Evolutionary conservation across 768 basidiomycete species (phyloP).

Genomic region (Leccinum disarticulatum): DNA sequence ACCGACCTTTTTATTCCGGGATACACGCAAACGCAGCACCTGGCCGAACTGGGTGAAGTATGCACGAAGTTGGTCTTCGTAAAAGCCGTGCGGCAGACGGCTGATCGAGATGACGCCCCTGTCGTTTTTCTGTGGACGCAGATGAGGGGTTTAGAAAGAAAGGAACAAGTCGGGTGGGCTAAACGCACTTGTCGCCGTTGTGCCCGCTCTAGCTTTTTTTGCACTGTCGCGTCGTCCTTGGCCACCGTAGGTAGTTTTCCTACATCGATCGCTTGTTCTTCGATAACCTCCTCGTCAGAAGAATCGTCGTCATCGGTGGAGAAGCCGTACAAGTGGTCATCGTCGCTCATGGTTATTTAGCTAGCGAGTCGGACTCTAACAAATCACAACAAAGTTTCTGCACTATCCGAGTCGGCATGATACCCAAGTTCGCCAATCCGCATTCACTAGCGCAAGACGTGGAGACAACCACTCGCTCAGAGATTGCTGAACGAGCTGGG

Average conservation of each 20-base stretch:
- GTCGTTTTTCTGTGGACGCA: conserved; percentile 47
- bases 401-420: conserved; percentile 17
- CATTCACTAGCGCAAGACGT: conserved; percentile 38
- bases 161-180: neutral
- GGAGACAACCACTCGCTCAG: conserved; percentile 37
- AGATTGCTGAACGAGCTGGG: conserved; percentile 21
- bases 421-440: conserved; percentile 48
- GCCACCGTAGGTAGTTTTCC: conserved; percentile 79
- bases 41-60: conserved; percentile 96
- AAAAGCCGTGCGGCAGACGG: conserved; percentile 95
- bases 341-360: conserved; percentile 25
- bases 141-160: neutral
- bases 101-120: conserved; percentile 87
- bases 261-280: conserved; percentile 64
- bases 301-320: conserved; percentile 75
- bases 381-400: conserved; percentile 20
- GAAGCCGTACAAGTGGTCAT: conserved; percentile 67
- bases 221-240: conserved; percentile 83
- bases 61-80: conserved; percentile 88
- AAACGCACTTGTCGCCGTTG: conserved; percentile 63
- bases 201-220: conserved; percentile 59
- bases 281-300: conserved; percentile 72
- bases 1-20: conserved; percentile 86
- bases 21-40: conserved; percentile 83
- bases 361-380: conserved; percentile 5